phyloP scores from a whole-genome alignment of 1,284 basidiomycete genomes.

The Leccinum fallax region DNA sequence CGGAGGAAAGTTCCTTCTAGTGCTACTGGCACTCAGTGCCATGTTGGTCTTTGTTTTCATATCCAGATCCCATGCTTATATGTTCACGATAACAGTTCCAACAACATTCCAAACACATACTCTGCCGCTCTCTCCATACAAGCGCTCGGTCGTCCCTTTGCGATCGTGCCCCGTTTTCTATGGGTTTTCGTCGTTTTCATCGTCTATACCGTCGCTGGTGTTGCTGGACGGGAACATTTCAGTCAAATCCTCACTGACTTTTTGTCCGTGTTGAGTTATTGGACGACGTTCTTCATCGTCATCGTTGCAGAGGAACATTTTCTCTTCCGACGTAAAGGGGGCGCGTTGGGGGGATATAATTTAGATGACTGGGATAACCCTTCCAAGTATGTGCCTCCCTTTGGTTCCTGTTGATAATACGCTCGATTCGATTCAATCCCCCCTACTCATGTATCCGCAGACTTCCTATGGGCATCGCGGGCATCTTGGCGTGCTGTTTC shows the following conservation, averaged over 20 bases:
- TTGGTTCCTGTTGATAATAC: background rate
- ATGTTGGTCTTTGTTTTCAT: constrained; percentile 35
- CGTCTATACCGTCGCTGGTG: constrained; percentile 59
- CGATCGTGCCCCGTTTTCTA: constrained; percentile 59
- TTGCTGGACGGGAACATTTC: constrained; percentile 65
- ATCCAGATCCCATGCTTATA: background rate
- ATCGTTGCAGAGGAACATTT: constrained; percentile 61
- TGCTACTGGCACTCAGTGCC: constrained; percentile 57
- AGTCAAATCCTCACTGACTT: constrained; percentile 56
- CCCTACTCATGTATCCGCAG: constrained; percentile 16
- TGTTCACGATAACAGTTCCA: constrained; percentile 41
- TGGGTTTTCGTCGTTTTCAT: constrained; percentile 59
- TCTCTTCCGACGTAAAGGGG: constrained; percentile 50
- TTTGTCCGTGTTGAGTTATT: constrained; percentile 63
- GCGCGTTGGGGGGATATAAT: constrained; percentile 54
- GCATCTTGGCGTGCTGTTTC: constrained; percentile 48
- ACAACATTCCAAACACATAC: constrained; percentile 64
- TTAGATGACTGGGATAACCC: constrained; percentile 56
- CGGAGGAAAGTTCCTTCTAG: constrained; percentile 61
- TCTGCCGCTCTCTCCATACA: constrained; percentile 60
- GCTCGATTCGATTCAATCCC: too few species aligned
- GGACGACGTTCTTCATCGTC: constrained; percentile 62
- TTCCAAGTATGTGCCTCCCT: constrained; percentile 35
- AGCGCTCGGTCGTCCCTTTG: constrained; percentile 54
- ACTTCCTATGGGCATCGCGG: constrained; percentile 60